Base-by-base conservation (phyloP, 306 rosid species). In the Trifolium subterraneum region DNA sequence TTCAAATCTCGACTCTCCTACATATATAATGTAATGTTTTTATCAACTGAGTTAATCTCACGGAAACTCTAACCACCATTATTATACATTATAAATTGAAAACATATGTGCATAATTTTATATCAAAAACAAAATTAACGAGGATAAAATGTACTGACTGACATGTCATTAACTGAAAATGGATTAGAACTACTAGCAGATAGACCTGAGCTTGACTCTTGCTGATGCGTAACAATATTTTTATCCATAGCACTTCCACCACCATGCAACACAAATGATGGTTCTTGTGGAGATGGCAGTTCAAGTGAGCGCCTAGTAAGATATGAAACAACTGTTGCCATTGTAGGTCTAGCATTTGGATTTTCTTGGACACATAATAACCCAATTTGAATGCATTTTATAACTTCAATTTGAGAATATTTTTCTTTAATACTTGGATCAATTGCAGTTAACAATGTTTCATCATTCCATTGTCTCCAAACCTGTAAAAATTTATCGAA, bases 391-490 rank as follows among this genome's bases (percentile, higher is more conserved):
- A 42, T 66, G 71, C 71, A 66, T 23, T 52, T 79, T 2, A 64
- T 69, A 4, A 81, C 79, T 83, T 87, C 33, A 19, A 36, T 71
- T 2, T 55, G 62, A 19, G 27, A 77, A 18, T 80, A 64, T 6
- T 75, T 68, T 64, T 42, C 36, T 10, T 51, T 16, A 7, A 89
- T 14, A 13, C 52, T 18, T 4, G 78, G 73, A 61, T 89, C 91
- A 79, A 83, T 16, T 45, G 79, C 55, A 22, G 79, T 72, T 5
- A 74, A 39, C 1, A 77, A 19, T 41, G 18, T 61, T 16, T 85
- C 73, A 1, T 84, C 72, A 9, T 48, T 71, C 86, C 82, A 85
- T 18, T 70, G 72, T 54, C 50, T 81, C 89, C 92, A 88, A 52
- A 78, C 84, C 88, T 83, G 68, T 65, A 68, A 15, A 31, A 38